Evolutionary conservation across 2,329 filamentous ascomycete genomes (phyloP).

Genomic region (Paraphaeosphaeria sporulosa): DNA sequence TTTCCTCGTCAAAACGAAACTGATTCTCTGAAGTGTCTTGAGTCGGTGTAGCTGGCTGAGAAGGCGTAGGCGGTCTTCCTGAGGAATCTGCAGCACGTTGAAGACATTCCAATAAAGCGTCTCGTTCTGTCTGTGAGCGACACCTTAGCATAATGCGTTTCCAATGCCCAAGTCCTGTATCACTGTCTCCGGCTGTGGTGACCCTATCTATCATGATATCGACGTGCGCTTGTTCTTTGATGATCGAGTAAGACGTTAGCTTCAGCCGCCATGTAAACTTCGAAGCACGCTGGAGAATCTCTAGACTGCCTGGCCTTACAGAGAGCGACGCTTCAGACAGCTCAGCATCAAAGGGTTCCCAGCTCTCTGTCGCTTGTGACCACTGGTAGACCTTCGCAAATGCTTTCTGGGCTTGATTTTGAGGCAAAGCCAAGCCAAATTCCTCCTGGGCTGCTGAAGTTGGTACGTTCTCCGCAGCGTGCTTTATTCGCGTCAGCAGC

Average conservation of each 20-base stretch:
- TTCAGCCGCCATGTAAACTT: background rate
- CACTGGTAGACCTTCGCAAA: background rate
- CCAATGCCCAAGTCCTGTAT: background rate
- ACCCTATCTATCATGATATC: conserved; percentile 14
- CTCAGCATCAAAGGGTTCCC: background rate
- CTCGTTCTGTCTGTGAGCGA: conserved; percentile 10
- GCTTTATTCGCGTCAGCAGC: background rate
- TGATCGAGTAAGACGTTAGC: background rate
- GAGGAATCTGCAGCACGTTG: conserved; percentile 10
- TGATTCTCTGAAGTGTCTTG: background rate
- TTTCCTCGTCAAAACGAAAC: background rate
- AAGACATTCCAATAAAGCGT: conserved; percentile 17
- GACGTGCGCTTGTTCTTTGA: background rate
- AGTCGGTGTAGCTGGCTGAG: background rate
- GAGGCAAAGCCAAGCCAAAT: background rate
- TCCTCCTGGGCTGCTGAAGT: background rate
- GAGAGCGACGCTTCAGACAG: background rate
- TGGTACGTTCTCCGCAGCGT: conserved; percentile 2
- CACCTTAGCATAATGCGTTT: conserved; percentile 16
- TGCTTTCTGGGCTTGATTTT: background rate
- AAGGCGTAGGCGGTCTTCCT: background rate
- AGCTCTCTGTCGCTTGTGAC: background rate
- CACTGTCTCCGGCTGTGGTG: conserved; percentile 6
- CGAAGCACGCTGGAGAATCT: background rate
- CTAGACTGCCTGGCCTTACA: background rate